Evolutionary conservation across 306 rosid genomes (phyloP).

Genomic region (Hylodesmum podocarpum): DNA sequence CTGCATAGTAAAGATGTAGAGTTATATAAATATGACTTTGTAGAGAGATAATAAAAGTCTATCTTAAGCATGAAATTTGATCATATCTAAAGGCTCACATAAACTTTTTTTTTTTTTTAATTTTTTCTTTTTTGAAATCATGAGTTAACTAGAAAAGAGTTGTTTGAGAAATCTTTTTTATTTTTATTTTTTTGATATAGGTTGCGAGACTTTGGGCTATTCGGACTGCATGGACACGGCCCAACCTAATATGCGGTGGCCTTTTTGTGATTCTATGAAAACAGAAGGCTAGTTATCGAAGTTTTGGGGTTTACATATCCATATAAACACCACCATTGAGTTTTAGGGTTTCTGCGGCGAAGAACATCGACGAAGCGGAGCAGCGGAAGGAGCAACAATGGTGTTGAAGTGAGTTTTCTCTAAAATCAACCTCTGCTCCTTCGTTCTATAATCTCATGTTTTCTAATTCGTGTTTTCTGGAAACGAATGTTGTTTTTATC

Average conservation of each 20-base stretch:
- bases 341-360: constrained; percentile 46
- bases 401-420: constrained; percentile 65
- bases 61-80: too few species aligned
- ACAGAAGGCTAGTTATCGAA: constrained; percentile 1
- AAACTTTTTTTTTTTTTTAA: too few species aligned
- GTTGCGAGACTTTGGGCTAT: background rate
- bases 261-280: constrained; percentile 10
- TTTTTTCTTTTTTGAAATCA: too few species aligned
- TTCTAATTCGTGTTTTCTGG: background rate
- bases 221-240: background rate
- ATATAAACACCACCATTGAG: background rate
- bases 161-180: too few species aligned
- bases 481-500: background rate
- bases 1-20: too few species aligned
- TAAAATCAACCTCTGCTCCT: background rate
- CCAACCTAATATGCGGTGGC: constrained; percentile 14
- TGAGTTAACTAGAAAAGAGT: too few species aligned
- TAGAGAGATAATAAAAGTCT: too few species aligned
- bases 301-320: constrained; percentile 16
- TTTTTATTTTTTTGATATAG: too few species aligned
- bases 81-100: too few species aligned
- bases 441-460: background rate
- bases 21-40: too few species aligned
- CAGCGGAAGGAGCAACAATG: constrained; percentile 47
- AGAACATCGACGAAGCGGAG: background rate